Conservation (phyloP, 805 yeast species). For the Wickerhamiella azyma region DNA sequence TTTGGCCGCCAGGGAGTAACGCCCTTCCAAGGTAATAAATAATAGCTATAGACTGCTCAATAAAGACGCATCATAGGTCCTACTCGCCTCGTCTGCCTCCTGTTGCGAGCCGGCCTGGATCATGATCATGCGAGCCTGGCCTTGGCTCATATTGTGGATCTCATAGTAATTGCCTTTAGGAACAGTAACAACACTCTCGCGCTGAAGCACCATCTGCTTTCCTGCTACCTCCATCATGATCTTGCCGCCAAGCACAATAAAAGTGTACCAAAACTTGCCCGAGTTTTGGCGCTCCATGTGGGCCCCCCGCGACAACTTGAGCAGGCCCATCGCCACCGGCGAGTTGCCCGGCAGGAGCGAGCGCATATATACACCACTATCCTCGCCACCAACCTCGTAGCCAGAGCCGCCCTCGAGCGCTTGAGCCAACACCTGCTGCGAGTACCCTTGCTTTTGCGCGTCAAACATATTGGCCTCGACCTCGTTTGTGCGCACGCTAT, state of each 20-base stretch:
- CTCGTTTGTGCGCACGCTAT: neutral
- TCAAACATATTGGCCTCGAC: neutral
- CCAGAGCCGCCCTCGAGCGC: slow-evolving; percentile 1
- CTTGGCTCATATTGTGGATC: slow-evolving; percentile 11
- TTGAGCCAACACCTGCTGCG: neutral
- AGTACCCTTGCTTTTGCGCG: neutral
- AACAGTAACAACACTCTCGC: slow-evolving; percentile 16
- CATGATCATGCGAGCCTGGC: slow-evolving; percentile 3
- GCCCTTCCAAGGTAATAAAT: no score
- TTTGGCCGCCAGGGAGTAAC: slow-evolving; percentile 2
- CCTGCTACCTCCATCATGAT: slow-evolving; percentile 10
- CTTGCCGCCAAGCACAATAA: slow-evolving; percentile 16
- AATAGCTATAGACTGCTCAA: no score
- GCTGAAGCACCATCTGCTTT: slow-evolving; percentile 11
- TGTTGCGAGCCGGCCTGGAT: slow-evolving; percentile 1
- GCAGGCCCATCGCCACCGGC: neutral
- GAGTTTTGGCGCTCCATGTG: slow-evolving; percentile 10
- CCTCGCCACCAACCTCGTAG: slow-evolving; percentile 5
- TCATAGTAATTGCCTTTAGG: slow-evolving; percentile 16
- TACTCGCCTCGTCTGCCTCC: neutral
- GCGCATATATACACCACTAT: slow-evolving; percentile 11
- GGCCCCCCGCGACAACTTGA: slow-evolving; percentile 7
- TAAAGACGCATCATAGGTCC: neutral
- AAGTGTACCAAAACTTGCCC: slow-evolving; percentile 12
- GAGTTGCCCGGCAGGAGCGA: neutral